Evolutionary conservation across 306 rosid genomes (phyloP).

Genomic region (Cucurbita ficifolia): DNA sequence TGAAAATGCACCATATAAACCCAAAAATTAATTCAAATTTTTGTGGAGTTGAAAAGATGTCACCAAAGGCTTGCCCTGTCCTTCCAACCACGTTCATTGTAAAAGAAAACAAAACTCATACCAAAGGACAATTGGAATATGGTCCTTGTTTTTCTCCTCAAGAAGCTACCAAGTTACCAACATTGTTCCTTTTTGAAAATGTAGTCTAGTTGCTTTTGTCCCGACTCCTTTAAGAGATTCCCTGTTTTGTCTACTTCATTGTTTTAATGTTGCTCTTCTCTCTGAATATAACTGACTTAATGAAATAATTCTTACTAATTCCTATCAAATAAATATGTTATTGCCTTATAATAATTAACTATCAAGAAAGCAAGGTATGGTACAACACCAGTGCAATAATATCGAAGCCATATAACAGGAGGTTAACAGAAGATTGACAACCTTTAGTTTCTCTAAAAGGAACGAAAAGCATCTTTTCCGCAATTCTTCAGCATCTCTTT

Average conservation of each 20-base stretch:
- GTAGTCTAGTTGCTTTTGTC: neutral
- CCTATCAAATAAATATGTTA: neutral
- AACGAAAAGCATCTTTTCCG: slow-evolving; percentile 50
- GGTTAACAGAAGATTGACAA: slow-evolving; percentile 6
- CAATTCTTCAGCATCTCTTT: slow-evolving; percentile 42
- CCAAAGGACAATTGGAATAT: neutral
- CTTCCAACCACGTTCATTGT: neutral
- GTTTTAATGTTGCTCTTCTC: too few species aligned
- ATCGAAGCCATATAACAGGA: neutral
- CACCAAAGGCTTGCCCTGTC: neutral
- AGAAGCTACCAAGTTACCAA: too few species aligned
- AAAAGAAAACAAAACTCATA: neutral
- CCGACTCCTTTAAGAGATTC: neutral
- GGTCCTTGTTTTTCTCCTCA: neutral
- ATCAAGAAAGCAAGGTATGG: neutral
- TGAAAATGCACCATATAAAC: neutral
- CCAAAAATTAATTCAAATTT: neutral
- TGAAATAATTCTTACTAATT: neutral
- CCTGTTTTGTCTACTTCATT: neutral
- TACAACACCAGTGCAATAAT: neutral
- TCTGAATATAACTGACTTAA: neutral
- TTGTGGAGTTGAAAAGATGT: neutral
- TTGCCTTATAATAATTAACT: neutral
- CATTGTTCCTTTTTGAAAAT: neutral
- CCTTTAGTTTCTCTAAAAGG: slow-evolving; percentile 44